These are phyloP conservation scores for Wickerhamiella qilinensis DNA, from an alignment of 805 yeast species.

Conservation along the genomic window DNA sequence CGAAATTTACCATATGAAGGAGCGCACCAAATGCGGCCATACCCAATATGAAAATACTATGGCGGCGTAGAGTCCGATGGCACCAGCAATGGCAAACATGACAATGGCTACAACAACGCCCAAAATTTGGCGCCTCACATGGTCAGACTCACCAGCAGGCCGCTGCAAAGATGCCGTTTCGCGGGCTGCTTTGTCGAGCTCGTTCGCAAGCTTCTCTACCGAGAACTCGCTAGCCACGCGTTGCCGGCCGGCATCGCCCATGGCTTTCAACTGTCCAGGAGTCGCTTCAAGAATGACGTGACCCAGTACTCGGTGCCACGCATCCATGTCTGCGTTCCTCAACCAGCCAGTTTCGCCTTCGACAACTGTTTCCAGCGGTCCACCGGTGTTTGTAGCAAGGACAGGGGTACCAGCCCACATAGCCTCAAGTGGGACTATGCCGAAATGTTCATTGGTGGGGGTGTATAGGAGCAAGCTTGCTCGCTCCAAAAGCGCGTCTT, in stretches of 20 bases:
- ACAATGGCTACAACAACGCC: not conserved
- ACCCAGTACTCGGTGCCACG: slow-evolving; percentile 23
- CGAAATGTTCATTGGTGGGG: slow-evolving; percentile 87
- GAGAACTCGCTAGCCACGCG: slow-evolving; percentile 22
- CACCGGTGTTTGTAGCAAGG: slow-evolving; percentile 76
- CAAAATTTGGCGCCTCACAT: no score
- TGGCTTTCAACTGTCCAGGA: slow-evolving; percentile 10
- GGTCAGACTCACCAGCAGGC: no score
- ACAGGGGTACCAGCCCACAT: slow-evolving; percentile 77
- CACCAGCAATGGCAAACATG: no score
- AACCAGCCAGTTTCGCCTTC: slow-evolving; percentile 27
- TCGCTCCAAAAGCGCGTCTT: slow-evolving; percentile 40
- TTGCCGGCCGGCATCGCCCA: slow-evolving; percentile 20
- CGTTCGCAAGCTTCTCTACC: slow-evolving; percentile 17
- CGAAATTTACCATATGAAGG: no score
- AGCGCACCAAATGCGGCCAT: no score
- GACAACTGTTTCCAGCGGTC: slow-evolving; percentile 70
- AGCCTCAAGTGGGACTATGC: slow-evolving; percentile 93
- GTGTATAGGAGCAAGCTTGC: slow-evolving; percentile 64
- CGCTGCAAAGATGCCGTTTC: slow-evolving; percentile 11
- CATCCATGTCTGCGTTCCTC: slow-evolving; percentile 18
- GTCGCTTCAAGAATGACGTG: slow-evolving; percentile 14
- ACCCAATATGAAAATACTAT: no score
- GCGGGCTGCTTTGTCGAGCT: slow-evolving; percentile 14
- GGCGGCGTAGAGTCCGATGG: no score